Conservation (phyloP, 225 moss, liverwort and hornwort genomes). For the Antitrichia curtipendula region DNA sequence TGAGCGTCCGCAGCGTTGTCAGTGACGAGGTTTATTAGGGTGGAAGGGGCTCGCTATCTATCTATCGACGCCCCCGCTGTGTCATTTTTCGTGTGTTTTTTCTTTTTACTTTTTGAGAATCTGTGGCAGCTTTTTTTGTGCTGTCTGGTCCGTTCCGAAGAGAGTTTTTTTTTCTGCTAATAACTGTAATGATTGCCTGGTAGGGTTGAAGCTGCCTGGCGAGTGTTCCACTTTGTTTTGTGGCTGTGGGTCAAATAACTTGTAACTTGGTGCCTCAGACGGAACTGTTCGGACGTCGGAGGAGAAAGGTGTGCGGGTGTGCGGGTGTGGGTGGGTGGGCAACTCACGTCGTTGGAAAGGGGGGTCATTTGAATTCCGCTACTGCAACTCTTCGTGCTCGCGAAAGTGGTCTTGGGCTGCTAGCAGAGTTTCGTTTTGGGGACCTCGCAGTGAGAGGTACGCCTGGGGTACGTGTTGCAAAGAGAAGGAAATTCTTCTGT, state of each 20-base stretch:
- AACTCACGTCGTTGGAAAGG: not conserved
- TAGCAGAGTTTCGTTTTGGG: not conserved
- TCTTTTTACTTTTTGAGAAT: not conserved
- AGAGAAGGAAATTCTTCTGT: not conserved
- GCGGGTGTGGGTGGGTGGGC: not conserved
- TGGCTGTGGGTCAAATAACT: not conserved
- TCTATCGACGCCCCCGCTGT: not conserved
- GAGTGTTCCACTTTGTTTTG: not conserved
- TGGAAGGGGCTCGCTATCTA: not conserved
- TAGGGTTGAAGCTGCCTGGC: not conserved
- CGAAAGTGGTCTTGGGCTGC: not conserved
- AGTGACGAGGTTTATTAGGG: not conserved
- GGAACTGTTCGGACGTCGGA: not conserved
- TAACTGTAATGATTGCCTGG: not conserved
- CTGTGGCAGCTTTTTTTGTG: not conserved
- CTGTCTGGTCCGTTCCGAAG: not conserved
- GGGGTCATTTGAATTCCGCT: not conserved
- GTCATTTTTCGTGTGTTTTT: not conserved
- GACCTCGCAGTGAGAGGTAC: not conserved
- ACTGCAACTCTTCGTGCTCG: not conserved
- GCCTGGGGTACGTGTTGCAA: not conserved
- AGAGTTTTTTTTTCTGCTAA: not conserved
- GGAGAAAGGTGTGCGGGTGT: not conserved
- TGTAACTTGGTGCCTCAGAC: not conserved
- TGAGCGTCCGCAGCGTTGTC: not conserved